Conservation (phyloP, 2,329 filamentous ascomycete species). For the Penicillium nordicum region DNA sequence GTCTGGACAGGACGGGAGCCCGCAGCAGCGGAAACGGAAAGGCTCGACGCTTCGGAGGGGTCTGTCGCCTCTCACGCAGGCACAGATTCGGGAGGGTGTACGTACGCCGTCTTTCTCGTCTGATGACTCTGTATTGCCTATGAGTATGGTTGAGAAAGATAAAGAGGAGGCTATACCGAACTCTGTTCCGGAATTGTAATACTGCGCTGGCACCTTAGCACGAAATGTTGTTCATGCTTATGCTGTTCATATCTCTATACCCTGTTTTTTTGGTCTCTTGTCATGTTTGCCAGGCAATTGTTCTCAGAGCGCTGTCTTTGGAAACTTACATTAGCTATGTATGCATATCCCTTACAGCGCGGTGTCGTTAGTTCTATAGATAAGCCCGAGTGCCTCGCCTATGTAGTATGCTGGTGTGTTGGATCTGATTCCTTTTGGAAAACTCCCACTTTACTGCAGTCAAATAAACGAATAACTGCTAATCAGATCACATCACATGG, state of each 20-base stretch:
- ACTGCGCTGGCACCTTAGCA: slow-evolving; percentile 16
- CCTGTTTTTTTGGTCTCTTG: background rate
- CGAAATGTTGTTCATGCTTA: background rate
- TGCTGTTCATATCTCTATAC: slow-evolving; percentile 12
- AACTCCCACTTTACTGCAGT: background rate
- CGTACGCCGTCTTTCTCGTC: slow-evolving; percentile 34
- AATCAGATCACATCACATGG: background rate
- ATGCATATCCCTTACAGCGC: background rate
- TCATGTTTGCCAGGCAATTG: background rate
- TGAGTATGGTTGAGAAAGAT: slow-evolving; percentile 24
- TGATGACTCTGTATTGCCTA: slow-evolving; percentile 31
- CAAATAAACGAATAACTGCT: background rate
- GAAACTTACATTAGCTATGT: background rate
- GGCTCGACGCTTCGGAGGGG: slow-evolving; percentile 29
- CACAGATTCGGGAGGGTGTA: slow-evolving; percentile 37
- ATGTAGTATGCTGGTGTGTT: background rate
- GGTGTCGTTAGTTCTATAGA: background rate
- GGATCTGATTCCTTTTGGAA: background rate
- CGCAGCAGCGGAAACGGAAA: slow-evolving; percentile 33
- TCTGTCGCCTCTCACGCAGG: slow-evolving; percentile 37
- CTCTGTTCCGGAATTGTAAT: slow-evolving; percentile 22
- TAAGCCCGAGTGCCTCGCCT: background rate
- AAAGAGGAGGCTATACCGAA: slow-evolving; percentile 23
- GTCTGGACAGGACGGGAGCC: slow-evolving; percentile 26
- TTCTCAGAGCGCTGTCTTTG: background rate